phyloP scores from a whole-genome alignment of 345 rosid genomes.

The Lumnitzera littorea region DNA sequence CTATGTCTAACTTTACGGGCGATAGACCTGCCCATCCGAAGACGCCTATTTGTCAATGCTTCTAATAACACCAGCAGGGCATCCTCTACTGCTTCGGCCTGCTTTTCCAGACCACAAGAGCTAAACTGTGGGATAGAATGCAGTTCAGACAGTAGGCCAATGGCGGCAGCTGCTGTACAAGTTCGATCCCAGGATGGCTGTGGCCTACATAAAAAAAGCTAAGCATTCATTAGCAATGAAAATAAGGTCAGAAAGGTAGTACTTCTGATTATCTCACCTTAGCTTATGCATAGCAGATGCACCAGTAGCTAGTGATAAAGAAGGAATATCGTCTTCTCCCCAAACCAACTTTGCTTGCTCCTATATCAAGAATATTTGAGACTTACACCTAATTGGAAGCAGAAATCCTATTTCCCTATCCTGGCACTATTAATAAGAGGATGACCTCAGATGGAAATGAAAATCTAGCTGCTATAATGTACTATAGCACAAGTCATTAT shows the following conservation, averaged over 20 bases:
- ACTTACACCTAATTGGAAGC: background rate
- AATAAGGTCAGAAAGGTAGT: too few species aligned
- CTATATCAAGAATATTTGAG: slow-evolving; percentile 21
- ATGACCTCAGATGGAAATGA: too few species aligned
- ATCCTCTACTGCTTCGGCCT: slow-evolving; percentile 63
- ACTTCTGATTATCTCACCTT: slow-evolving; percentile 34
- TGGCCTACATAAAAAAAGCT: slow-evolving; percentile 42
- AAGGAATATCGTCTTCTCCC: slow-evolving; percentile 72
- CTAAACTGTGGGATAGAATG: slow-evolving; percentile 51
- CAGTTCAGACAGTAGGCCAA: slow-evolving; percentile 64
- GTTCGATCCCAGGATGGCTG: slow-evolving; percentile 99
- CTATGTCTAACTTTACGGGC: slow-evolving; percentile 56
- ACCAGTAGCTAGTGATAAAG: slow-evolving; percentile 66
- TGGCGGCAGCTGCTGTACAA: slow-evolving; percentile 91
- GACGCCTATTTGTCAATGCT: slow-evolving; percentile 65
- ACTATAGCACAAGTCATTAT: too few species aligned
- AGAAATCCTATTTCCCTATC: background rate
- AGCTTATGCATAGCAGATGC: slow-evolving; percentile 94
- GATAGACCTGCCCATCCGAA: slow-evolving; percentile 94
- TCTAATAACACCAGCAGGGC: slow-evolving; percentile 53
- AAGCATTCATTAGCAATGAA: too few species aligned
- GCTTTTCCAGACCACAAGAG: slow-evolving; percentile 43
- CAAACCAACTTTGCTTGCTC: slow-evolving; percentile 63
- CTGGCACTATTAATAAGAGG: too few species aligned
- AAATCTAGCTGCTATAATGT: too few species aligned